These are phyloP conservation scores for Fusarium neocosmosporiellum DNA, from an alignment of 2,329 filamentous ascomycete genomes.

Conservation along the genomic window DNA sequence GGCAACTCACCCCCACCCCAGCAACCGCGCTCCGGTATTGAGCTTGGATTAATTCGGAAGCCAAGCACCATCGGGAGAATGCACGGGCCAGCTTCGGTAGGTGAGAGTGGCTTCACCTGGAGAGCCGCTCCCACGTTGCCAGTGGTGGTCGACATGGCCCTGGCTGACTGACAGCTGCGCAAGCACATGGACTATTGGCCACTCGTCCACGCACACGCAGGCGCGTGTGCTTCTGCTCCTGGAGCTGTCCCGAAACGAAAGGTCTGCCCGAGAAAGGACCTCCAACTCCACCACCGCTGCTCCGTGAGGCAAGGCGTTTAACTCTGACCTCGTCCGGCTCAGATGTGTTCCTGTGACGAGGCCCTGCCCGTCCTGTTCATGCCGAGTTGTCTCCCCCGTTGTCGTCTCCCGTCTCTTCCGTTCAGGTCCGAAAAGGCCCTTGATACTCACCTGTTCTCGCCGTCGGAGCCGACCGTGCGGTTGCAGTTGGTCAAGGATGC, in stretches of 20 bases:
- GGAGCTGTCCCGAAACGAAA: neutral
- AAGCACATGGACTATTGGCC: neutral
- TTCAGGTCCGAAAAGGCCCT: neutral
- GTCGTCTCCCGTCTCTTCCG: neutral
- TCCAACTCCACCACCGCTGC: conserved; percentile 26
- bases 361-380: neutral
- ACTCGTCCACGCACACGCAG: conserved; percentile 3
- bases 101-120: conserved; percentile 32
- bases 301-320: conserved; percentile 23
- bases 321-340: conserved; percentile 16
- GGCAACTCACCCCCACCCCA: conserved; percentile 13
- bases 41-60: conserved; percentile 35
- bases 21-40: conserved; percentile 5
- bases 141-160: conserved; percentile 19
- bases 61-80: conserved; percentile 28
- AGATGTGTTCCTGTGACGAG: neutral
- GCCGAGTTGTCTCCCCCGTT: neutral
- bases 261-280: conserved; percentile 33
- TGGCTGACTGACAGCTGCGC: neutral
- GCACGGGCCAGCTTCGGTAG: conserved; percentile 17
- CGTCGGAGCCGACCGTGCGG: neutral
- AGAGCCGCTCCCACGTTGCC: conserved; percentile 16
- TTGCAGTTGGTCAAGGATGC: conserved; percentile 8
- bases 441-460: neutral
- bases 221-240: conserved; percentile 1